These are phyloP conservation scores for Stenogyne calaminthoides DNA, from an alignment of 305 asterid species.

Conservation along the genomic window DNA sequence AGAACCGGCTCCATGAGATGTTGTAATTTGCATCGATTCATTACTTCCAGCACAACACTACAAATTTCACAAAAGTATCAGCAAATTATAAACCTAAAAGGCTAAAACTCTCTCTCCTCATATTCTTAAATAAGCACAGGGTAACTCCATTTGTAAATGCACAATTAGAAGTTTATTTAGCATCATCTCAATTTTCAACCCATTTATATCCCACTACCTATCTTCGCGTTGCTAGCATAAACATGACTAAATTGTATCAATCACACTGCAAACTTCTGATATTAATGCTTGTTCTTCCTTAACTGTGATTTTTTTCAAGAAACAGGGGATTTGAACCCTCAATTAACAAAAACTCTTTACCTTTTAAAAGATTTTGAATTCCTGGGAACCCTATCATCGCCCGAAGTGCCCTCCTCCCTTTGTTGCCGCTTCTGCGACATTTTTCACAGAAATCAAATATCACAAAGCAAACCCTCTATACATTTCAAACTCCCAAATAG, in stretches of 20 bases:
- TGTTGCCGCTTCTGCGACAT: slow-evolving; percentile 92
- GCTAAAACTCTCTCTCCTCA: background rate
- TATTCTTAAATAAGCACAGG: background rate
- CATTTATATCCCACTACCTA: background rate
- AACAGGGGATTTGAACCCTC: background rate
- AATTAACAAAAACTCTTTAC: slow-evolving; percentile 18
- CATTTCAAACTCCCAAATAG: slow-evolving; percentile 20
- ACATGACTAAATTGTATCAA: background rate
- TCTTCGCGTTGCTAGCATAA: background rate
- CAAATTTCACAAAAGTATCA: slow-evolving; percentile 18
- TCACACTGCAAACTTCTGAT: background rate
- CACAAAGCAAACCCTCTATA: slow-evolving; percentile 20
- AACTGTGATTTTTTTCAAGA: background rate
- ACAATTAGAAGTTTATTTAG: background rate
- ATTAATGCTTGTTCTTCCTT: background rate
- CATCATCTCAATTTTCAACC: slow-evolving; percentile 4
- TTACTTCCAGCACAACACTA: slow-evolving; percentile 80
- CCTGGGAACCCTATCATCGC: slow-evolving; percentile 62
- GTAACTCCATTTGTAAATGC: background rate
- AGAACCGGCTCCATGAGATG: slow-evolving; percentile 72
- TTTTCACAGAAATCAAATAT: slow-evolving; percentile 27
- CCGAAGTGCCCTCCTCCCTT: slow-evolving; percentile 55
- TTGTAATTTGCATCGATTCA: slow-evolving; percentile 66
- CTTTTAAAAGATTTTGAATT: slow-evolving; percentile 54
- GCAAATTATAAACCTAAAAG: background rate